phyloP scores from a whole-genome alignment of 2,329 filamentous ascomycete species.

The Phyllosticta paracitricarpa region DNA sequence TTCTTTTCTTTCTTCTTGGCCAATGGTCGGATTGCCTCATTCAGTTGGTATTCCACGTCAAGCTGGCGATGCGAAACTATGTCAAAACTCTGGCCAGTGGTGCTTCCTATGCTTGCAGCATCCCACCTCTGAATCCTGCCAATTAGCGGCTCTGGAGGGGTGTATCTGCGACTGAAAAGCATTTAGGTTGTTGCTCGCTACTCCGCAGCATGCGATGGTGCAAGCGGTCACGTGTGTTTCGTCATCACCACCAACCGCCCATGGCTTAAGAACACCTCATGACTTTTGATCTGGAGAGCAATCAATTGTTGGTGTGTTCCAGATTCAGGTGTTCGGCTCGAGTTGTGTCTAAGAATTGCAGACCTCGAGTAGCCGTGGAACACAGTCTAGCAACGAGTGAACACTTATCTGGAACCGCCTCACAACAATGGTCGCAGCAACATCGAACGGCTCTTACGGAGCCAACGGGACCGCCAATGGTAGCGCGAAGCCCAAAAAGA shows the following conservation, averaged over 20 bases:
- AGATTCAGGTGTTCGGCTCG: no score
- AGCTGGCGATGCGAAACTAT: neutral
- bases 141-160: neutral
- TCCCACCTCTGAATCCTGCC: neutral
- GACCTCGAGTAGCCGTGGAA: no score
- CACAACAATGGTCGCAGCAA: neutral
- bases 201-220: neutral
- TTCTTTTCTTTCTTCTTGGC: neutral
- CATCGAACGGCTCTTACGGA: neutral
- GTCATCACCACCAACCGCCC: neutral
- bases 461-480: slow-evolving; percentile 6
- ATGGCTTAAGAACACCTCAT: neutral
- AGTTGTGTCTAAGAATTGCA: neutral
- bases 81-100: neutral
- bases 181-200: neutral
- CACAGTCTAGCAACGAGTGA: no score
- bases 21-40: no score
- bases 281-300: neutral
- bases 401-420: neutral
- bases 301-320: neutral
- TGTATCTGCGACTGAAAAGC: neutral
- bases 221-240: neutral
- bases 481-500: slow-evolving; percentile 20
- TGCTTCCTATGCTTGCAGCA: neutral
- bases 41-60: no score